phyloP scores from a whole-genome alignment of 1,139 yeast genomes.

The Nadsonia starkeyi-henricii region DNA sequence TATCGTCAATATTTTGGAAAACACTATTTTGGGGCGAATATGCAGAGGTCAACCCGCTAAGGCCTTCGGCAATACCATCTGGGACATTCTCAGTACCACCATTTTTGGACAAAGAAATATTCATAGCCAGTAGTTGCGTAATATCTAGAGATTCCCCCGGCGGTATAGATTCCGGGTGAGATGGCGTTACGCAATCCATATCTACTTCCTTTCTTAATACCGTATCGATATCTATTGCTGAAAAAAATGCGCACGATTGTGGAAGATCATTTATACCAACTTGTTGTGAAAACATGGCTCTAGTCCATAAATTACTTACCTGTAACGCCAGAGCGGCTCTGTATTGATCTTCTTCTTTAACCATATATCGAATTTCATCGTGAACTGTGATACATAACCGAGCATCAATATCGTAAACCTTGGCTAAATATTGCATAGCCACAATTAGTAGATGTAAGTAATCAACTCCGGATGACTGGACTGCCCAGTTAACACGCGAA shows the following conservation, averaged over 20 bases:
- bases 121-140: slow-evolving; percentile 27
- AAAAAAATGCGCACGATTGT: slow-evolving; percentile 89
- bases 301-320: slow-evolving; percentile 85
- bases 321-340: slow-evolving; percentile 74
- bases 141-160: slow-evolving; percentile 73
- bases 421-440: slow-evolving; percentile 73
- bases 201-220: slow-evolving; percentile 82
- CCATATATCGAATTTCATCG: slow-evolving; percentile 82
- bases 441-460: slow-evolving; percentile 74
- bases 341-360: slow-evolving; percentile 56
- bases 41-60: background rate
- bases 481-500: slow-evolving; percentile 93
- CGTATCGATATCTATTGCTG: slow-evolving; percentile 82
- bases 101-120: background rate
- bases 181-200: slow-evolving; percentile 81
- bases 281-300: slow-evolving; percentile 91
- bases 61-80: background rate
- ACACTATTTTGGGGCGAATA: background rate
- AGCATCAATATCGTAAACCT: slow-evolving; percentile 56
- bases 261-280: slow-evolving; percentile 83
- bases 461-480: slow-evolving; percentile 96
- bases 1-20: background rate
- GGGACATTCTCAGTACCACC: background rate
- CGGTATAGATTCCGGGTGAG: slow-evolving; percentile 56
- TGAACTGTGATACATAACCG: slow-evolving; percentile 81